A percentile compares a stretch with the other conserved stretches of the same genome.
phyloP scores from a whole-genome alignment of 768 basidiomycete genomes.

The Macrolepiota dolichaula region DNA sequence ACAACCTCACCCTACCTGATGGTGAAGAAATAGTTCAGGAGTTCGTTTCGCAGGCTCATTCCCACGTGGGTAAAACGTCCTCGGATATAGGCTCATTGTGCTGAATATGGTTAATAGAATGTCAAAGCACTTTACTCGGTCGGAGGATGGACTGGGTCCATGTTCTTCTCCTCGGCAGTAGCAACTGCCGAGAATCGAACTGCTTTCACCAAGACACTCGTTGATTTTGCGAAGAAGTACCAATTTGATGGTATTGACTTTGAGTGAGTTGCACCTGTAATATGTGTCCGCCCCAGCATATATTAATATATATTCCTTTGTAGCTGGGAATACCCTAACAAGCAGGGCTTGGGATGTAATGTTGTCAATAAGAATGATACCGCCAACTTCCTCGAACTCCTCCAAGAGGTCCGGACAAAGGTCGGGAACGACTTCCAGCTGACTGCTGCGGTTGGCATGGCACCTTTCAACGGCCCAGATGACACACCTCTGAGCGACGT shows the following conservation, averaged over 20 bases:
- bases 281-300: neutral
- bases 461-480: constrained; percentile 42
- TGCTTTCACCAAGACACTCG: constrained; percentile 59
- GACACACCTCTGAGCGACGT: constrained; percentile 68
- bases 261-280: constrained; percentile 29
- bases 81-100: neutral
- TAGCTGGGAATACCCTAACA: constrained; percentile 83
- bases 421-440: constrained; percentile 55
- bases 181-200: constrained; percentile 55
- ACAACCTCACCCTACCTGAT: constrained; percentile 29
- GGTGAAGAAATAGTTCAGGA: constrained; percentile 49
- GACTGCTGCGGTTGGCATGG: constrained; percentile 39
- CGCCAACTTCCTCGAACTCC: constrained; percentile 75
- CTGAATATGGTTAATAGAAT: constrained; percentile 29
- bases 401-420: constrained; percentile 63
- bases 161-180: constrained; percentile 61
- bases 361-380: constrained; percentile 56
- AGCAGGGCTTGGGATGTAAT: constrained; percentile 72
- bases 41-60: constrained; percentile 49
- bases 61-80: constrained; percentile 28
- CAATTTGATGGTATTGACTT: constrained; percentile 58
- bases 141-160: constrained; percentile 70
- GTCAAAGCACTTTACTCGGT: constrained; percentile 58
- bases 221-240: constrained; percentile 45
- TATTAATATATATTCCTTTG: neutral